Evolutionary conservation across 176 grass and related monocot genomes (phyloP).

Genomic region (Themeda triandra): DNA sequence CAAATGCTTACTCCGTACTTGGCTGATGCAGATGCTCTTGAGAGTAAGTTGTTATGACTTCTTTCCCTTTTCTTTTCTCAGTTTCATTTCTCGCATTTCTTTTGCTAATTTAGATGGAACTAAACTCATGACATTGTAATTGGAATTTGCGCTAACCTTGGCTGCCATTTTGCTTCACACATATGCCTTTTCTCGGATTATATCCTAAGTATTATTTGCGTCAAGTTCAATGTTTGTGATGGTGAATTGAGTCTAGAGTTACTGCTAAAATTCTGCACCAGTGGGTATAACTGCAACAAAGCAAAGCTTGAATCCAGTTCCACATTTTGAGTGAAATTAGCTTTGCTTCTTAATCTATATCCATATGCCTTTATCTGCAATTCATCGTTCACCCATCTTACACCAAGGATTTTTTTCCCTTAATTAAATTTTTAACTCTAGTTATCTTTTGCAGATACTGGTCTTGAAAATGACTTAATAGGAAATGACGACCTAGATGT

Average conservation of each 20-base stretch:
- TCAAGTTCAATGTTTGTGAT: neutral
- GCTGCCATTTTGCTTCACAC: neutral
- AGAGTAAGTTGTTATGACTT: slow-evolving; percentile 31
- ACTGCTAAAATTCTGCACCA: neutral
- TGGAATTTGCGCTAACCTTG: neutral
- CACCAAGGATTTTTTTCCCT: neutral
- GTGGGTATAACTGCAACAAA: neutral
- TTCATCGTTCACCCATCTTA: neutral
- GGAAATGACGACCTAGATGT: slow-evolving; percentile 16
- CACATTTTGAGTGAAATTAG: neutral
- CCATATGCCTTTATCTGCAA: neutral
- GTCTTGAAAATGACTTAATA: slow-evolving; percentile 24
- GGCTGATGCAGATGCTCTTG: slow-evolving; percentile 21
- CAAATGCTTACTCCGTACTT: slow-evolving; percentile 55
- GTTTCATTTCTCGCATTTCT: neutral
- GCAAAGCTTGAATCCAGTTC: neutral
- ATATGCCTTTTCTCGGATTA: neutral
- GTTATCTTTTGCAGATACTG: slow-evolving; percentile 38
- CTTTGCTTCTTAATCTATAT: neutral
- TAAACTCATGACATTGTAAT: neutral
- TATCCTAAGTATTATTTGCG: neutral
- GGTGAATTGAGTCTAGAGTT: neutral
- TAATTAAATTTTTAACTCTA: slow-evolving; percentile 19
- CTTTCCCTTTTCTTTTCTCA: neutral
- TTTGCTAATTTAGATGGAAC: neutral